A percentile compares a stretch with the other conserved stretches of the same genome.
Evolutionary conservation across 2,329 filamentous ascomycete species (phyloP).

Genomic region (Dactylellina parvicollis): DNA sequence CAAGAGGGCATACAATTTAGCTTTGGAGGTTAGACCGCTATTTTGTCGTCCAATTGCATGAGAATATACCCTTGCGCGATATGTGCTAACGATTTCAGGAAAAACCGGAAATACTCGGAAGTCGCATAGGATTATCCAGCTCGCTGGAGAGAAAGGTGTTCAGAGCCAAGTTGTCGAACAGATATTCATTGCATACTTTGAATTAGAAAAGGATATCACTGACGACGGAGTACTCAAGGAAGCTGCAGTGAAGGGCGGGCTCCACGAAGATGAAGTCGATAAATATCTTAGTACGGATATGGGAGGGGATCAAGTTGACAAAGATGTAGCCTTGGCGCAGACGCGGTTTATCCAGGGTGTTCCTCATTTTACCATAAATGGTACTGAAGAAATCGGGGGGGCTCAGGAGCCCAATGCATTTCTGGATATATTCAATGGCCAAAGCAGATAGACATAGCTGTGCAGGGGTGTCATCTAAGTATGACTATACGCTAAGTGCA

Average conservation of each 20-base stretch:
- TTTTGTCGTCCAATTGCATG: constrained; percentile 21
- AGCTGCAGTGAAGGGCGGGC: constrained; percentile 67
- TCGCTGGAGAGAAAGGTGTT: constrained; percentile 68
- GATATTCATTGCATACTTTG: constrained; percentile 74
- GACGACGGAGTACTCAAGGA: constrained; percentile 66
- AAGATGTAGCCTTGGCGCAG: constrained; percentile 67
- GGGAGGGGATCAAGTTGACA: constrained; percentile 70
- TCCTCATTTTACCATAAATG: constrained; percentile 79
- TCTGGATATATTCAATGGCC: constrained; percentile 69
- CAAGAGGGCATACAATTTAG: constrained; percentile 77
- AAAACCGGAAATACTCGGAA: constrained; percentile 78
- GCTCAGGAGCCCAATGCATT: constrained; percentile 77
- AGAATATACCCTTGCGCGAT: constrained; percentile 51
- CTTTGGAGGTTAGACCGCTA: constrained; percentile 67
- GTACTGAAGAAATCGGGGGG: constrained; percentile 72
- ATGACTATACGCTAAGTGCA: too few species aligned
- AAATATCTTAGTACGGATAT: constrained; percentile 61
- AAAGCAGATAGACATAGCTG: constrained; percentile 18
- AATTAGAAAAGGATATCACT: constrained; percentile 73
- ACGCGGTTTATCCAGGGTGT: constrained; percentile 71
- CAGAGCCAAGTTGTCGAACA: constrained; percentile 72
- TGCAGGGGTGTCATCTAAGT: too few species aligned
- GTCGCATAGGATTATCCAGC: constrained; percentile 78
- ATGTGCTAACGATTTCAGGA: constrained; percentile 13
- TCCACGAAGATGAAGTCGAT: constrained; percentile 67